A percentile compares a stretch with the other conserved stretches of the same genome.
phyloP scores from a whole-genome alignment of 2,329 filamentous ascomycete species.

The Bipolaris zeicola region DNA sequence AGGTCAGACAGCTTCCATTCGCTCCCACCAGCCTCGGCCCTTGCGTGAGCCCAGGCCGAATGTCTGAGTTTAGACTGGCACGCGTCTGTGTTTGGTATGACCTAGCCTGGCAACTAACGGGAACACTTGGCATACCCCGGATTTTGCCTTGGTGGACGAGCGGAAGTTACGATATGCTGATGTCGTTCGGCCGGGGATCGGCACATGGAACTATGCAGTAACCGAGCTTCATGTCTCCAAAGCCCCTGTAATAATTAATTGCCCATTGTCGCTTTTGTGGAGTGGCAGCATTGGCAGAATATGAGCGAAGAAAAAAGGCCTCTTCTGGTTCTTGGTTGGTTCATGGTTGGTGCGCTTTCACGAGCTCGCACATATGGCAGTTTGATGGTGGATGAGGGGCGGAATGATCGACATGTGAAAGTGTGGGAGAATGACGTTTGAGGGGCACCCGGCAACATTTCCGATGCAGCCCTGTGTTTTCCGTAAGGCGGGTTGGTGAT shows the following conservation, averaged over 20 bases:
- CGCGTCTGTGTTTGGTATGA: conserved; percentile 18
- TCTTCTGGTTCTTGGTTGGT: conserved; percentile 2
- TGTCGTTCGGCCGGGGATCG: conserved; percentile 39
- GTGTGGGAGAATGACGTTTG: conserved; percentile 35
- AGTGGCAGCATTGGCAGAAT: neutral
- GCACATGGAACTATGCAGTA: conserved; percentile 29
- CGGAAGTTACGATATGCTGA: conserved; percentile 35
- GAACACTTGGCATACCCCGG: conserved; percentile 30
- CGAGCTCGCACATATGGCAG: conserved; percentile 22
- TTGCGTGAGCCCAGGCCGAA: conserved; percentile 34
- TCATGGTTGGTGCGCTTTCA: conserved; percentile 10
- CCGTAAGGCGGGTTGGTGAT: conserved; percentile 24
- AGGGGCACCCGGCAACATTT: conserved; percentile 26
- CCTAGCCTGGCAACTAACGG: conserved; percentile 10
- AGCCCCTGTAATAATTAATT: conserved; percentile 1
- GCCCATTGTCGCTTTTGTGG: neutral
- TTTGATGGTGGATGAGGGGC: conserved; percentile 13
- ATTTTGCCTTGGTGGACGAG: conserved; percentile 42
- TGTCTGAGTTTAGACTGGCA: conserved; percentile 22
- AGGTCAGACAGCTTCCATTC: conserved; percentile 29
- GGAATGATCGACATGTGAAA: conserved; percentile 38
- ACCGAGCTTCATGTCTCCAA: conserved; percentile 11
- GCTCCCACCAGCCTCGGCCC: conserved; percentile 44
- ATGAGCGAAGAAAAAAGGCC: neutral
- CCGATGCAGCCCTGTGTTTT: conserved; percentile 20